phyloP scores from a whole-genome alignment of 2,329 filamentous ascomycete genomes.

The Calcarisporium arbuscula region DNA sequence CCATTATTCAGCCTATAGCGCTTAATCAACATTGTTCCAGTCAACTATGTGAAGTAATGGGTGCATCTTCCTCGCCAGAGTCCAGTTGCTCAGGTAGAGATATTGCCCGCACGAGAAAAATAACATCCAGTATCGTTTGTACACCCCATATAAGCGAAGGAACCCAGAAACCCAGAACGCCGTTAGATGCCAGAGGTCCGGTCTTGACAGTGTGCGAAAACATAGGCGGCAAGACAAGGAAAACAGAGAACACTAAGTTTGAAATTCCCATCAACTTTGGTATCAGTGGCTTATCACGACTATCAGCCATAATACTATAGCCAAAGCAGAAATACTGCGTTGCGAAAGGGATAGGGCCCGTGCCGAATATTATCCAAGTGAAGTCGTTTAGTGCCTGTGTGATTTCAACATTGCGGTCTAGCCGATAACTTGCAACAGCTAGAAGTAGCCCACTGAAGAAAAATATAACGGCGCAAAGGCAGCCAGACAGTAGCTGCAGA shows the following conservation, averaged over 20 bases:
- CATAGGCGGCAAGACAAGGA: too few relatives aligned
- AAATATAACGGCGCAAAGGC: not conserved
- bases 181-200: slow-evolving; percentile 4
- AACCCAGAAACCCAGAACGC: slow-evolving; percentile 2
- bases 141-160: too few relatives aligned
- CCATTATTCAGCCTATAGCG: too few relatives aligned
- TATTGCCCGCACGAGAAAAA: too few relatives aligned
- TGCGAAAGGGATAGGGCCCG: not conserved
- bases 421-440: not conserved
- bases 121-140: too few relatives aligned
- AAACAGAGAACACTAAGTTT: not conserved
- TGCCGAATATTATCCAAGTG: slow-evolving; percentile 2
- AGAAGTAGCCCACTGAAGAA: slow-evolving; percentile 4
- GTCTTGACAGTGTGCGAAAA: not conserved
- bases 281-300: not conserved
- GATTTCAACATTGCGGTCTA: slow-evolving; percentile 1
- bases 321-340: slow-evolving; percentile 1
- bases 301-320: slow-evolving; percentile 2
- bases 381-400: slow-evolving; percentile 3
- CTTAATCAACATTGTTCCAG: too few relatives aligned
- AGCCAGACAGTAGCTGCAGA: slow-evolving; percentile 3
- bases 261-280: not conserved
- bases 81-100: too few relatives aligned
- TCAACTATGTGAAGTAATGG: too few relatives aligned
- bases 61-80: too few relatives aligned